Percentiles rank a stretch among this genome's conserved stretches.
These are phyloP conservation scores for Reticulascus tulasneorum DNA, from an alignment of 2,329 filamentous ascomycete species.

Conservation along the genomic window DNA sequence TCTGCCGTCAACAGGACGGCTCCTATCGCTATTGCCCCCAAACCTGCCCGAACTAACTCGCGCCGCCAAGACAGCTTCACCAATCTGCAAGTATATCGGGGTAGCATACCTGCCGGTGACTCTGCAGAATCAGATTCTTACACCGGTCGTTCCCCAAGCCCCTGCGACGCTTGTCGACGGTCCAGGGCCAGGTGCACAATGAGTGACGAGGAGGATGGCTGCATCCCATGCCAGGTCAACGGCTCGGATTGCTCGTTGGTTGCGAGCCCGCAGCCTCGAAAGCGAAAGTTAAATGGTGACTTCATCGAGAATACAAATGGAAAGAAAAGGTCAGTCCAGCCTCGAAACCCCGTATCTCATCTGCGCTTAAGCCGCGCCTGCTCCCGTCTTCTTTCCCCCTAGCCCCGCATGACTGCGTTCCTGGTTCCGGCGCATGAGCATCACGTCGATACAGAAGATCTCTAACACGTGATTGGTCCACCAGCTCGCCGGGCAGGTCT, in stretches of 20 bases:
- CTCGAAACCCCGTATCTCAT: slow-evolving; percentile 3
- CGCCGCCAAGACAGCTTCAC: slow-evolving; percentile 43
- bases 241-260: slow-evolving; percentile 76
- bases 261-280: slow-evolving; percentile 71
- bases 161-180: slow-evolving; percentile 71
- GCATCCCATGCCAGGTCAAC: slow-evolving; percentile 73
- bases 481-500: slow-evolving; percentile 54
- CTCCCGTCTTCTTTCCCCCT: not conserved
- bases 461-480: slow-evolving; percentile 47
- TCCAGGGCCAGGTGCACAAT: slow-evolving; percentile 74
- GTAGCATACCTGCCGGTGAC: slow-evolving; percentile 48
- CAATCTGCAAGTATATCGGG: slow-evolving; percentile 42
- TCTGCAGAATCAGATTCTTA: slow-evolving; percentile 46
- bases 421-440: too few relatives aligned
- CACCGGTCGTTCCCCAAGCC: slow-evolving; percentile 40
- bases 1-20: slow-evolving; percentile 55
- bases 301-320: slow-evolving; percentile 50
- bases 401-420: not conserved
- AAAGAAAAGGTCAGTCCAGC: slow-evolving; percentile 64
- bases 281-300: slow-evolving; percentile 71
- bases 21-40: slow-evolving; percentile 63
- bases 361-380: not conserved
- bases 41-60: slow-evolving; percentile 43
- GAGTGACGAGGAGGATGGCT: slow-evolving; percentile 65
- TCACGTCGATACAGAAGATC: slow-evolving; percentile 15